These are phyloP conservation scores for Tolypocladium endophyticum DNA, from an alignment of 2,329 filamentous ascomycete genomes.

Conservation along the genomic window DNA sequence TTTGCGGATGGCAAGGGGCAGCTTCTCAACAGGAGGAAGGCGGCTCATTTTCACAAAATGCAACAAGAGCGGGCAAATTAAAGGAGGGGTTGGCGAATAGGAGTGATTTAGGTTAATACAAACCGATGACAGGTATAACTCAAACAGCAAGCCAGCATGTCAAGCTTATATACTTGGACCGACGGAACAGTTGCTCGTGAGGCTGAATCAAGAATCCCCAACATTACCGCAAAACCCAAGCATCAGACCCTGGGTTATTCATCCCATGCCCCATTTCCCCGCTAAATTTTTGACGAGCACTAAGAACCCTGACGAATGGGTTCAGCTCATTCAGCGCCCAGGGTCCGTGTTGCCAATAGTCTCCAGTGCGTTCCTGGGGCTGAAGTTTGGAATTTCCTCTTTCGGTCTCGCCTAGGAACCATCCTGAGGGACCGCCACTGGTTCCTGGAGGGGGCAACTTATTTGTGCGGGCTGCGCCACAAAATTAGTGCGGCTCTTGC, in stretches of 20 bases:
- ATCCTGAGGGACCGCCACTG: not conserved
- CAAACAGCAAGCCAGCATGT: not conserved
- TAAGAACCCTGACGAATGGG: not conserved
- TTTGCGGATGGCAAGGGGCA: conserved; percentile 41
- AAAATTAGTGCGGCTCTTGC: not conserved
- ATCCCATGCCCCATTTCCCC: not conserved
- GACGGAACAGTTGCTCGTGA: not conserved
- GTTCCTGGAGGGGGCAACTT: not conserved
- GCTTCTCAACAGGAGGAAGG: conserved; percentile 36
- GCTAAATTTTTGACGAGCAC: not conserved
- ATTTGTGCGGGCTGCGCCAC: not conserved
- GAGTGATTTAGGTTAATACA: not conserved
- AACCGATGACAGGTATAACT: not conserved
- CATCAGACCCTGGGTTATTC: not conserved
- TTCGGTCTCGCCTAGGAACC: not conserved
- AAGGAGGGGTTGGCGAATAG: not conserved
- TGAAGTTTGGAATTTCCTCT: not conserved
- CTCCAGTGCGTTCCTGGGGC: not conserved
- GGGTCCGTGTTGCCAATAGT: not conserved
- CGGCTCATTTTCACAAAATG: conserved; percentile 11
- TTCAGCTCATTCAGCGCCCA: not conserved
- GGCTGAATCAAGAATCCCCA: not conserved
- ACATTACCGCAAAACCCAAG: not conserved
- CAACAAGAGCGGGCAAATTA: not conserved
- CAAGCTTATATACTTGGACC: not conserved